These are phyloP conservation scores for Moesziomyces parantarcticus DNA, from an alignment of 1,284 basidiomycete species.

Conservation along the genomic window DNA sequence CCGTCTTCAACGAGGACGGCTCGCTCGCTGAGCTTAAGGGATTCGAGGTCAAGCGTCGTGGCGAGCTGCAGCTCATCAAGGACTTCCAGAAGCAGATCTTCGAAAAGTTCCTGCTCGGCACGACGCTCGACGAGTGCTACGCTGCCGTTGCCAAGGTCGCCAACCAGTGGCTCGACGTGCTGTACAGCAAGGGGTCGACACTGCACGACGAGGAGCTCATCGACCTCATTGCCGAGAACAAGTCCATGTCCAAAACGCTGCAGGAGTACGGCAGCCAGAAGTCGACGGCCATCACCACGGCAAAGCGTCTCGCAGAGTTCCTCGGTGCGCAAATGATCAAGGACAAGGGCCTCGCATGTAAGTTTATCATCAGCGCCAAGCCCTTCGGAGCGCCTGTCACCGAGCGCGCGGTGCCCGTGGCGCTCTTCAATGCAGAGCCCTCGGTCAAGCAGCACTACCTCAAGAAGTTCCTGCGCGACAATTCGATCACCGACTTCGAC, in stretches of 20 bases:
- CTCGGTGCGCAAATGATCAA: conserved; percentile 99
- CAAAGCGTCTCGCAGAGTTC: conserved; percentile 93
- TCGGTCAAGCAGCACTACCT: conserved; percentile 88
- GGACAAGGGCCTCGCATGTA: conserved; percentile 98
- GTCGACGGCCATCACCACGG: conserved; percentile 97
- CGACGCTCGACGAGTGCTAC: conserved; percentile 94
- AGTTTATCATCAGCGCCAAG: conserved; percentile 97
- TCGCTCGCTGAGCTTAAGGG: conserved; percentile 97
- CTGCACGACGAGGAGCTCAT: conserved; percentile 92
- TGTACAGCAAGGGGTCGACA: conserved; percentile 85
- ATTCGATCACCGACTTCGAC: conserved; percentile 86
- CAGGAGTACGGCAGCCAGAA: conserved; percentile 97
- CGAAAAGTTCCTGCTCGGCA: conserved; percentile 93
- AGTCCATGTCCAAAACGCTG: conserved; percentile 96
- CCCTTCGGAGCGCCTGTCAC: conserved; percentile 95
- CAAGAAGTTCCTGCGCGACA: conserved; percentile 96
- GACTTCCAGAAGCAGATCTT: conserved; percentile 99
- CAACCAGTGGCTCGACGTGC: conserved; percentile 96
- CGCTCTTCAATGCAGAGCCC: conserved; percentile 96
- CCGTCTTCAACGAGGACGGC: conserved; percentile 99
- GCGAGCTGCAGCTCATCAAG: conserved; percentile 98
- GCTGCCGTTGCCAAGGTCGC: conserved; percentile 91
- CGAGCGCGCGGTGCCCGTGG: conserved; percentile 96
- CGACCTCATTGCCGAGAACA: conserved; percentile 97
- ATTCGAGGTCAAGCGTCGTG: conserved; percentile 98